These are phyloP conservation scores for Tephrocybe sp. DNA, from an alignment of 768 basidiomycete genomes.

Conservation along the genomic window DNA sequence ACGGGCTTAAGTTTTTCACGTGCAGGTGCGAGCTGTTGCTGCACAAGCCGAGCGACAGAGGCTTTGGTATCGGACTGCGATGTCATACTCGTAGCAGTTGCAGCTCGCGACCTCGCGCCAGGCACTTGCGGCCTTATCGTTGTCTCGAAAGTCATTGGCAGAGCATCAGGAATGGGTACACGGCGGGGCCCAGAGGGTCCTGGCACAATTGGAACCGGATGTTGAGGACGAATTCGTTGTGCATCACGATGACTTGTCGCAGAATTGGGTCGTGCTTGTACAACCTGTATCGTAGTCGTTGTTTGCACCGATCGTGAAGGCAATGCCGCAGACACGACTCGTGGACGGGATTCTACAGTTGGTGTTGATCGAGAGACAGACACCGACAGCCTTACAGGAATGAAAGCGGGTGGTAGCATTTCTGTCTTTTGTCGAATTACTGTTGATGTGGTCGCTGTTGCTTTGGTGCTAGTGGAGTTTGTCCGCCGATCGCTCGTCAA, in stretches of 20 bases:
- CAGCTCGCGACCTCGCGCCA: constrained; percentile 6
- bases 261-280: constrained; percentile 12
- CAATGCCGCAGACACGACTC: constrained; percentile 12
- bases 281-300: background rate
- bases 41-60: background rate
- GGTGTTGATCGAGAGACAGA: constrained; percentile 17
- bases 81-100: background rate
- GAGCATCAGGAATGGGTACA: constrained; percentile 9
- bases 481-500: constrained; percentile 13
- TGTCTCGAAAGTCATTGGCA: background rate
- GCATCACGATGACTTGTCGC: constrained; percentile 9
- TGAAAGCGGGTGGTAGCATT: constrained; percentile 27
- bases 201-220: background rate
- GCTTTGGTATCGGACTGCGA: background rate
- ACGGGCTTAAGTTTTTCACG: constrained; percentile 8
- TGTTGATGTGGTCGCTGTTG: background rate
- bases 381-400: constrained; percentile 21
- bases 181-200: constrained; percentile 15
- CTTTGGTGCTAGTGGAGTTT: constrained; percentile 10
- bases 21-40: background rate
- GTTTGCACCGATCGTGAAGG: constrained; percentile 3
- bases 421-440: constrained; percentile 20
- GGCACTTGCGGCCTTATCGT: background rate
- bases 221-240: constrained; percentile 9
- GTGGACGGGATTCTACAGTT: constrained; percentile 11